Evolutionary conservation across 1,139 yeast genomes (phyloP).

Genomic region (Hansenula lynferdii): DNA sequence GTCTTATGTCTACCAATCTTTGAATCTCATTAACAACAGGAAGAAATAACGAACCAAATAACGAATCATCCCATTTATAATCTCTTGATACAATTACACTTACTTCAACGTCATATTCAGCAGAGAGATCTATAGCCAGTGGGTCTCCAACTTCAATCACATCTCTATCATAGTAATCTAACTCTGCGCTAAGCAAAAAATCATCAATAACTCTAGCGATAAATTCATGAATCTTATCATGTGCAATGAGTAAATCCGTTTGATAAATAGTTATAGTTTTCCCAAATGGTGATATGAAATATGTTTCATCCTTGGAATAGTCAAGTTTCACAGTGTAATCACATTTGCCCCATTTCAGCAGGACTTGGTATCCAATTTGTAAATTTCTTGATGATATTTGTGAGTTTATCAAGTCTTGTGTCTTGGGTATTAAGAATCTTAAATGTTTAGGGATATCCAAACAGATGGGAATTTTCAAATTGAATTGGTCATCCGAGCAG

Average conservation of each 20-base stretch:
- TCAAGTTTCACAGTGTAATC: conserved; percentile 6
- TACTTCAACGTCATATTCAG: background rate
- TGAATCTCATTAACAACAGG: conserved; percentile 1
- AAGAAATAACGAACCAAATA: background rate
- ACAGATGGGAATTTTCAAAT: conserved; percentile 6
- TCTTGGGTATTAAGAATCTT: conserved; percentile 2
- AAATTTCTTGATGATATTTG: background rate
- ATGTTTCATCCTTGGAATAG: conserved; percentile 6
- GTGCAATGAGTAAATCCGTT: conserved; percentile 10
- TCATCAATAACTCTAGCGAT: conserved; percentile 7
- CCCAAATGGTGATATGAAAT: conserved; percentile 9
- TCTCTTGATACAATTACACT: background rate
- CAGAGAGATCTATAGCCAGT: background rate
- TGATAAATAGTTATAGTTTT: conserved; percentile 6
- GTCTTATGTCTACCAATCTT: background rate
- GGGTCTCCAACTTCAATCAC: background rate
- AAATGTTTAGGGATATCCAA: conserved; percentile 9
- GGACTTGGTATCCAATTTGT: background rate
- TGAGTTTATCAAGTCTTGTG: conserved; percentile 5
- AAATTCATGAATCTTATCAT: conserved; percentile 6
- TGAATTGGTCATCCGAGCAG: background rate
- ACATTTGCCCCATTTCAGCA: background rate
- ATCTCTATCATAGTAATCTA: background rate
- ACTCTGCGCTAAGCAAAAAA: conserved; percentile 6
- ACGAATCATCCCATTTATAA: conserved; percentile 1